Conservation (phyloP, 148 eudicot genomes). For the Hydrangea macrophylla region DNA sequence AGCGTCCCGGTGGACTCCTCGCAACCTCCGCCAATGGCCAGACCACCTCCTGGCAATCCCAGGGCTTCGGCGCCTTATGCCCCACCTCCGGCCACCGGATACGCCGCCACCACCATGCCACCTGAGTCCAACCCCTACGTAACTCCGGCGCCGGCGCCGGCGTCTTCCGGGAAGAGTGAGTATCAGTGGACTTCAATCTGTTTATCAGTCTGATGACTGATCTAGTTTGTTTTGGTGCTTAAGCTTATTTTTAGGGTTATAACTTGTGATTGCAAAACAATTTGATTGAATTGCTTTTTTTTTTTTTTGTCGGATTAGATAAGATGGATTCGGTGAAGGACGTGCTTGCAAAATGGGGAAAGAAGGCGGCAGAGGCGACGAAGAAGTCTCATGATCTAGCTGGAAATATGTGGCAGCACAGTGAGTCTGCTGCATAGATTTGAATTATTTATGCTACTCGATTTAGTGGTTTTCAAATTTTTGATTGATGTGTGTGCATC, state of each 20-base stretch:
- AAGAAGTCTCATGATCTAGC: constrained; percentile 79
- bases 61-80: constrained; percentile 13
- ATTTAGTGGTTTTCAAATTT: not conserved
- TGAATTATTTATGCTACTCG: not conserved
- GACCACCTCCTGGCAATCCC: constrained; percentile 11
- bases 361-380: constrained; percentile 82
- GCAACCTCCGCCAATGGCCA: constrained; percentile 14
- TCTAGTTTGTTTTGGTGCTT: not conserved
- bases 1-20: constrained; percentile 26
- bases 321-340: constrained; percentile 70
- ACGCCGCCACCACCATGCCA: constrained; percentile 67
- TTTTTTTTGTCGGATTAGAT: constrained; percentile 32
- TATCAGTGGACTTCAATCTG: not conserved
- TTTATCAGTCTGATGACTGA: not conserved
- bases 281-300: not conserved
- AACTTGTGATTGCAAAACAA: not conserved
- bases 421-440: constrained; percentile 36
- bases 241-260: not conserved
- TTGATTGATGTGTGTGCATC: too few species aligned
- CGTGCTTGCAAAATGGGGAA: constrained; percentile 79
- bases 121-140: constrained; percentile 78
- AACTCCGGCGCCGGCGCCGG: constrained; percentile 49
- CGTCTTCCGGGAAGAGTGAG: constrained; percentile 53
- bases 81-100: constrained; percentile 10
- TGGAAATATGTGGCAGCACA: constrained; percentile 94